phyloP scores from a whole-genome alignment of 2,329 filamentous ascomycete species.

The Rutstroemia sp. region DNA sequence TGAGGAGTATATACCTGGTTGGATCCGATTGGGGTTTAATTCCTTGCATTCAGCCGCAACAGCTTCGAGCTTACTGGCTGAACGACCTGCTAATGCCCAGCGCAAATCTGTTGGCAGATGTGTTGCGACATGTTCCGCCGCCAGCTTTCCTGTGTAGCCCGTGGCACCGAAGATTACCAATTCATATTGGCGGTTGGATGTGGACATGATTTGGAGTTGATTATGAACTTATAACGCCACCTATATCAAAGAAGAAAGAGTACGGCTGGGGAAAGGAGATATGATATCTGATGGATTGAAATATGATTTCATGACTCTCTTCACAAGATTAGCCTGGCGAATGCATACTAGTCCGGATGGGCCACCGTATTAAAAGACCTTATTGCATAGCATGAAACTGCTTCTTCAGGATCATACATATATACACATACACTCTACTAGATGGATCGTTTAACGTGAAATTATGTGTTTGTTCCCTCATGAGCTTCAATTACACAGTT shows the following conservation, averaged over 20 bases:
- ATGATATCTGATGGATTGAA: not conserved
- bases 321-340: too few relatives aligned
- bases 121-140: slow-evolving; percentile 66
- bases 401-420: too few relatives aligned
- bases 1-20: slow-evolving; percentile 50
- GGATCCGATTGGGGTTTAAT: slow-evolving; percentile 60
- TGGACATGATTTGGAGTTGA: not conserved
- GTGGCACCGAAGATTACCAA: slow-evolving; percentile 60
- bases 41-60: slow-evolving; percentile 60
- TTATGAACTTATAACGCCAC: not conserved
- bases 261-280: not conserved
- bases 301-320: too few relatives aligned
- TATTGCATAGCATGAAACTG: too few relatives aligned
- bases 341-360: too few relatives aligned
- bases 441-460: too few relatives aligned
- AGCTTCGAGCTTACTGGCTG: slow-evolving; percentile 63
- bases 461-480: too few relatives aligned
- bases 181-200: slow-evolving; percentile 44
- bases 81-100: slow-evolving; percentile 85
- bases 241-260: not conserved
- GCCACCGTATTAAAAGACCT: too few relatives aligned
- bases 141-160: slow-evolving; percentile 77
- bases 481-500: too few relatives aligned
- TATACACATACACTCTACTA: too few relatives aligned
- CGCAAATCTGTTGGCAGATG: slow-evolving; percentile 67